Base-by-base conservation (phyloP, 345 rosid species). In the Xanthoceras sorbifolium region DNA sequence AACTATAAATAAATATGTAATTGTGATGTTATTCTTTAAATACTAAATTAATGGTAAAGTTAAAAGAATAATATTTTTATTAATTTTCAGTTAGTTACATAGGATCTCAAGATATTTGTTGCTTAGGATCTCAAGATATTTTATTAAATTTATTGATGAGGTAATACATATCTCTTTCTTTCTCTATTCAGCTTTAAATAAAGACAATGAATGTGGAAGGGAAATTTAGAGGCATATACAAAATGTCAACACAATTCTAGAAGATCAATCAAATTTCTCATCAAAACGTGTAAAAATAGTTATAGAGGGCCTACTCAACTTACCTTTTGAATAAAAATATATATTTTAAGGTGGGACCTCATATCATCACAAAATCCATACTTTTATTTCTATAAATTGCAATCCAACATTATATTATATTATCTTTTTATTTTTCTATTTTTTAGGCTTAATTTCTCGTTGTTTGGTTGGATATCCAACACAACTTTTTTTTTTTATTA, bases 271-370 rank as follows among this genome's bases (percentile, higher is more conserved):
- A 55, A 55, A 55, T 20, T 55, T 55, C 23, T 22, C 26, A 55
- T 23, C 61, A n/a, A 55, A n/a, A 55, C 61, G 61, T 55, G 61
- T 55, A 22, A n/a, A n/a, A n/a, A n/a, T n/a, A n/a, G n/a, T n/a
- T n/a, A 20, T 2, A 6, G 3, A 55, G 28, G 61, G 61, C 60
- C 60, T 18, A 18, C 60, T 18, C 60, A 54, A 54, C 60, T 4
- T 20, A 23, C 25, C 60, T 54, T 48, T 15, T 0, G 10, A 36
- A 0, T 36, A 54, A 54, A 20, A 2, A 5, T 20, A 20, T n/a
- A 54, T 20, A 5, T 52, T 52, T 54, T 20, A 1, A 54, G 60
- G 25, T 54, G 59, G 59, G 59, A 18, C 59, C 59, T 54, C 59
- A 6, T 10, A 5, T 54, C 25, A 4, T 54, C 6, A 17, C 20